Evolutionary conservation across 1,284 basidiomycete species (phyloP), one percentile per base, ranked within the genome.

Genomic region (Naganishia sp.): DNA sequence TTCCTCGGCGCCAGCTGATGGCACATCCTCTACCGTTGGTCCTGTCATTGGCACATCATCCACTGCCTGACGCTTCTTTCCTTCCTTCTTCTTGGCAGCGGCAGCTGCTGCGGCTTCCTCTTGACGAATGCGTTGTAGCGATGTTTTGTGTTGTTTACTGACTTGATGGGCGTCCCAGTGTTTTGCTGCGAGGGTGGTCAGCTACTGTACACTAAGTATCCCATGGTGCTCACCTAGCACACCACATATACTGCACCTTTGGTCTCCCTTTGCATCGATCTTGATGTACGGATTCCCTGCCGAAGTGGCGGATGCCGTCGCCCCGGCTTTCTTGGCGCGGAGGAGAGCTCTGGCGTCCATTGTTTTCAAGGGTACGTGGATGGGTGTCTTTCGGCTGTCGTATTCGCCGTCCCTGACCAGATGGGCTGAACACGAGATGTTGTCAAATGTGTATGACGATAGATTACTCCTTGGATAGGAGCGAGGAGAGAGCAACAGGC

Each of bases 101-200:
- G 70, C 56, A 50, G 70, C 58, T 2, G 67, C 70, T 46, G 72
- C 73, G 13, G 69, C 71, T 45, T 73, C 72, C 50, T 71, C 69
- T 11, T 73, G 72, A 62, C 74, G 75, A 66, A 77, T 76, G 7
- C 79, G 70, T 45, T 73, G 71, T 17, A 75, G 73, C 1, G 77
- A 76, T 15, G 74, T 72, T 21, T 77, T 73, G 67, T 81, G 79
- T 68, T 78, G 76, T 70, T 81, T 80, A 10, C 79, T 79, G 42
- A 78, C 62, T 15, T 78, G 63, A 67, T 81, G 79, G 1, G 79
- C 77, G 57, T 79, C 77, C 79, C 79, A 81, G 63, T 80, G 76
- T 63, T 77, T 77, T 1, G 79, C 79, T 80, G 66, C n/a, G 39
- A 42, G 17, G 9, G 11, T 28, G 18, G 11, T 23, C 18, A 15